phyloP scores from a whole-genome alignment of 179 eudicot genomes.

The Beta macrorhiza region DNA sequence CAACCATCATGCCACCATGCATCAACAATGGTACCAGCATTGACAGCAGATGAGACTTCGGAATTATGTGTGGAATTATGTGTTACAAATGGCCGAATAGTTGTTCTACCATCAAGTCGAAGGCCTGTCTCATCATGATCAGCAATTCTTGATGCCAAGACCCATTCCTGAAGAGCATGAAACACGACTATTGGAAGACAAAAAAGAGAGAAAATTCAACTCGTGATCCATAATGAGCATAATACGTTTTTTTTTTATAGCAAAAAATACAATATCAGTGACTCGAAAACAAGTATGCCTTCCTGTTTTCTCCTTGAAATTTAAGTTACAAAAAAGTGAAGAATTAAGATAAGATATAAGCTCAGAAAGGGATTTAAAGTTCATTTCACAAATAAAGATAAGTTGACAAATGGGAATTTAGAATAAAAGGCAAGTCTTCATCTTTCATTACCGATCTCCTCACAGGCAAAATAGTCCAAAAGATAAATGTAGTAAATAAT shows the following conservation, averaged over 20 bases:
- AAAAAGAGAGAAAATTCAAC: neutral
- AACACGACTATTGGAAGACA: neutral
- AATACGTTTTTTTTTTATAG: too few relatives aligned
- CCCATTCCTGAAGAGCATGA: constrained; percentile 65
- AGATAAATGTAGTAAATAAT: neutral
- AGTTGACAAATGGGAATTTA: too few relatives aligned
- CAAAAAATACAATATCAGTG: too few relatives aligned
- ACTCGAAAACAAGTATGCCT: too few relatives aligned
- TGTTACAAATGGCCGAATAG: constrained; percentile 49
- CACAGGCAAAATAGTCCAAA: neutral
- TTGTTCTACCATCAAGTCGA: constrained; percentile 56
- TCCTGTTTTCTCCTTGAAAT: too few relatives aligned
- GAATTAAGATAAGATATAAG: too few relatives aligned
- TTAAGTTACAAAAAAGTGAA: too few relatives aligned
- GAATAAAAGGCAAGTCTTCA: neutral
- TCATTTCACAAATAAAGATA: too few relatives aligned
- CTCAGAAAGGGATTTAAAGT: too few relatives aligned
- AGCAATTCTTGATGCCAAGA: constrained; percentile 59
- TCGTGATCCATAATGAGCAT: too few relatives aligned
- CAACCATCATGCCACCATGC: constrained; percentile 92
- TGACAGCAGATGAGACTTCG: constrained; percentile 29
- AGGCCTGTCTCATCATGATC: constrained; percentile 53
- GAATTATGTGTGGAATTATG: neutral
- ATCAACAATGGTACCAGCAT: constrained; percentile 66
- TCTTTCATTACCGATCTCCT: neutral